These are phyloP conservation scores for Raffaelea deltoideospora DNA, from an alignment of 2,329 filamentous ascomycete genomes.

Conservation along the genomic window DNA sequence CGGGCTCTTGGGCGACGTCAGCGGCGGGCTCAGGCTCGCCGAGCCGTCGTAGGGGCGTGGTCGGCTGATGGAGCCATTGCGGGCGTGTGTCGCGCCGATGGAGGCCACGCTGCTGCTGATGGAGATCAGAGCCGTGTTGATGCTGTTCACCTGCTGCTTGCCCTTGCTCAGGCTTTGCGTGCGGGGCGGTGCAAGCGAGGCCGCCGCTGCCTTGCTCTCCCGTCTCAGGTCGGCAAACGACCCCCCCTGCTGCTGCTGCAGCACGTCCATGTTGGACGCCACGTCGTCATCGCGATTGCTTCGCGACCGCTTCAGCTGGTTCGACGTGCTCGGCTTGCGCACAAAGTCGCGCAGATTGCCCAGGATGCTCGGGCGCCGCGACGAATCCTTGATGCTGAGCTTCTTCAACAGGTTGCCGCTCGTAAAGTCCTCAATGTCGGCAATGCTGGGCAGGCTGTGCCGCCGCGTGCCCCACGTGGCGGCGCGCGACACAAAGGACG, in stretches of 20 bases:
- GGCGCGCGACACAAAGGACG: constrained; percentile 44
- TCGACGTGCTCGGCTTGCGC: constrained; percentile 31
- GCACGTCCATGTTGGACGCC: constrained; percentile 13
- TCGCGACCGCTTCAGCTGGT: constrained; percentile 30
- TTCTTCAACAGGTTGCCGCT: constrained; percentile 50
- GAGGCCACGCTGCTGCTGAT: constrained; percentile 40
- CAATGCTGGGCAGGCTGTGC: constrained; percentile 43
- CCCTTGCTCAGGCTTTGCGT: constrained; percentile 31
- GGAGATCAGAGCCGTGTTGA: constrained; percentile 42
- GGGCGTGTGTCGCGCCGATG: constrained; percentile 39
- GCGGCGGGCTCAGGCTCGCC: constrained; percentile 19
- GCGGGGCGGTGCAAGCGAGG: constrained; percentile 34
- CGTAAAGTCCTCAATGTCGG: constrained; percentile 43
- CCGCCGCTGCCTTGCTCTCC: constrained; percentile 25
- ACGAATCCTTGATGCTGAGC: constrained; percentile 34
- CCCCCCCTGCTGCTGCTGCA: constrained; percentile 9
- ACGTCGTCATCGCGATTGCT: constrained; percentile 22
- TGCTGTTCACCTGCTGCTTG: constrained; percentile 36
- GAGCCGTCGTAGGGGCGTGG: constrained; percentile 5
- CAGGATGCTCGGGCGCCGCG: constrained; percentile 38
- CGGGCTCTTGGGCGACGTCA: constrained; percentile 29
- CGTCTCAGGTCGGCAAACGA: constrained; percentile 15
- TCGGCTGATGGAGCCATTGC: constrained; percentile 47
- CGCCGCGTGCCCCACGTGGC: constrained; percentile 58
- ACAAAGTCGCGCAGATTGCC: constrained; percentile 34